Conservation (phyloP, 2,329 filamentous ascomycete species). For the Sarocladium kiliense region DNA sequence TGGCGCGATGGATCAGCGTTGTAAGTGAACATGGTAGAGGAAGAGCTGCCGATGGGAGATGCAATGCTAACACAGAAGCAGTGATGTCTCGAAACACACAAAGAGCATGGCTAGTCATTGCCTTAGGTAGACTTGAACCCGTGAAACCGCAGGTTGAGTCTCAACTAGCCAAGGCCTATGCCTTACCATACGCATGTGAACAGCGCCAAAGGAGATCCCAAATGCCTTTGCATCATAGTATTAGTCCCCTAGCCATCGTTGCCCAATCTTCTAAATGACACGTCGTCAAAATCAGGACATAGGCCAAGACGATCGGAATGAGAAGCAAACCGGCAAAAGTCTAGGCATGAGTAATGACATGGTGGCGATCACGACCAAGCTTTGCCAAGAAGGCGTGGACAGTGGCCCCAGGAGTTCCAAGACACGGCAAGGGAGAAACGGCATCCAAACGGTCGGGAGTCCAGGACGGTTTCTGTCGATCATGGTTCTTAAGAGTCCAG, state of each 20-base stretch:
- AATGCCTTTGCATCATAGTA: too few relatives aligned
- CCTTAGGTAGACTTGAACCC: background rate
- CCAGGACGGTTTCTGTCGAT: background rate
- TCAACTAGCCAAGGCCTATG: too few relatives aligned
- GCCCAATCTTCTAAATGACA: too few relatives aligned
- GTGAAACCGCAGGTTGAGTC: too few relatives aligned
- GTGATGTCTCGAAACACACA: background rate
- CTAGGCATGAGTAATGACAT: background rate
- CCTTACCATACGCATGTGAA: too few relatives aligned
- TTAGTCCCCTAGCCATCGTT: too few relatives aligned
- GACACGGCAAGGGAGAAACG: background rate
- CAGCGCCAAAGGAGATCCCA: too few relatives aligned
- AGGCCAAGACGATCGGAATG: background rate
- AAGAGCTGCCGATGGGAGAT: too few relatives aligned
- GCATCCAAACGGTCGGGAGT: background rate
- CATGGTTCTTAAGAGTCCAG: too few relatives aligned
- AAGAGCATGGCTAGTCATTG: background rate
- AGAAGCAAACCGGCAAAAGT: background rate
- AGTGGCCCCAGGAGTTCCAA: background rate
- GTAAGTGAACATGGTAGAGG: background rate
- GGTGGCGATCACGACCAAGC: slow-evolving; percentile 3
- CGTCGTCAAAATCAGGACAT: background rate
- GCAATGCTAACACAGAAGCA: background rate
- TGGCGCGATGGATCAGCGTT: slow-evolving; percentile 10
- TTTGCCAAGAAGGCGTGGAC: slow-evolving; percentile 3